A percentile compares a stretch with the other conserved stretches of the same genome.
Evolutionary conservation across 352 stramenopile genomes (phyloP).

Genomic region (Phytophthora idaei): DNA sequence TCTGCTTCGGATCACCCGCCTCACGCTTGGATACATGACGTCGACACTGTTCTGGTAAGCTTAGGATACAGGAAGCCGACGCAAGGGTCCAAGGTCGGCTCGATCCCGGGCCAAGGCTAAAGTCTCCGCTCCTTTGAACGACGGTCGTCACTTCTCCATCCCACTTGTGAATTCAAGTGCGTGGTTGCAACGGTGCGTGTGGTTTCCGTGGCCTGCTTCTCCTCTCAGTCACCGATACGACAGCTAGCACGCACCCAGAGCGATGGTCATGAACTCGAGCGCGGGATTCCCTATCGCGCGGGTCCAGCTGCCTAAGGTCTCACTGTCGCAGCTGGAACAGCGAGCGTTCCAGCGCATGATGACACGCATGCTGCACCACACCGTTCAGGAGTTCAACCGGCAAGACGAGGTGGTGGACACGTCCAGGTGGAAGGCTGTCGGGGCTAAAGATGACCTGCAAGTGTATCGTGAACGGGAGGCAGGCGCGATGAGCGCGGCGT

Average conservation of each 20-base stretch:
- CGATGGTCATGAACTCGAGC: conserved; percentile 13
- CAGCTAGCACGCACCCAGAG: neutral
- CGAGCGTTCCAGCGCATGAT: conserved; percentile 23
- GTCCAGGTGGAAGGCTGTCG: conserved; percentile 39
- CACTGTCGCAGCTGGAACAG: conserved; percentile 27
- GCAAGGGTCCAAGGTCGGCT: too few species aligned
- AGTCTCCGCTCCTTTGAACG: neutral
- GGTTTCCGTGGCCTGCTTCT: neutral
- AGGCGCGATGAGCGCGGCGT: conserved; percentile 13
- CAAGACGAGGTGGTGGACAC: conserved; percentile 36
- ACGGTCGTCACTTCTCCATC: conserved; percentile 2
- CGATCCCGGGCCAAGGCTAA: neutral
- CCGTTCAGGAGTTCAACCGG: conserved; percentile 36
- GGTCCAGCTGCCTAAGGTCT: conserved; percentile 31
- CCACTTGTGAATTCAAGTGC: conserved; percentile 5
- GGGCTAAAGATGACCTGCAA: conserved; percentile 20
- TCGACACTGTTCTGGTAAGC: neutral
- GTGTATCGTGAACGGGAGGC: conserved; percentile 28
- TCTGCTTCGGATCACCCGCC: neutral
- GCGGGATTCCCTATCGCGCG: conserved; percentile 36
- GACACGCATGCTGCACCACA: conserved; percentile 36
- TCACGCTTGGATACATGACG: too few species aligned
- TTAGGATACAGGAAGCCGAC: neutral
- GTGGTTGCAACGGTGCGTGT: neutral
- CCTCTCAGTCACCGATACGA: conserved; percentile 9